Evolutionary conservation across 352 stramenopile genomes (phyloP).

Genomic region (Plasmopara halstedii): DNA sequence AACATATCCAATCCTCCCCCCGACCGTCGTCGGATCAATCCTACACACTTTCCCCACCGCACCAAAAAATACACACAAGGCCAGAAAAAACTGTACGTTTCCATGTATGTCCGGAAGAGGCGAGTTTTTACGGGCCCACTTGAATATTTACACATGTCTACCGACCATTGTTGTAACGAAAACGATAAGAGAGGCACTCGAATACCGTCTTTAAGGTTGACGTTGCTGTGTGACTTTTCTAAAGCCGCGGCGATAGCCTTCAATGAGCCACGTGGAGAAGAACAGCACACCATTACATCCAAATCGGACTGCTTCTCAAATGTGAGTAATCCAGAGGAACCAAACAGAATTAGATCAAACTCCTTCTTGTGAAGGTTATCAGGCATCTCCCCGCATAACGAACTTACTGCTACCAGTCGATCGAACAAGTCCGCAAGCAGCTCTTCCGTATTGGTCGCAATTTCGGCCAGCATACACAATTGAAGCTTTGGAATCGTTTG

Average conservation of each 20-base stretch:
- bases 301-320: conserved; percentile 76
- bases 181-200: conserved; percentile 60
- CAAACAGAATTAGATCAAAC: conserved; percentile 52
- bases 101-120: conserved; percentile 64
- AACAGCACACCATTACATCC: conserved; percentile 43
- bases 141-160: conserved; percentile 51
- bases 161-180: conserved; percentile 49
- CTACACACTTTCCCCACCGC: conserved; percentile 63
- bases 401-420: conserved; percentile 43
- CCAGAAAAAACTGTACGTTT: conserved; percentile 65
- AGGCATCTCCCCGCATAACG: conserved; percentile 31
- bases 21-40: conserved; percentile 49
- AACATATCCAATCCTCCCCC: conserved; percentile 49
- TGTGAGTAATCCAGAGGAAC: conserved; percentile 59
- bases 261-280: conserved; percentile 15
- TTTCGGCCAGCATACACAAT: conserved; percentile 47
- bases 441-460: conserved; percentile 37
- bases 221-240: conserved; percentile 22
- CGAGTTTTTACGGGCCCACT: conserved; percentile 66
- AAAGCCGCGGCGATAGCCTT: conserved; percentile 27
- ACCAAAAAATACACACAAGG: conserved; percentile 65
- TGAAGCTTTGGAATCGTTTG: conserved; percentile 49
- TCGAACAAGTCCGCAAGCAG: conserved; percentile 60
- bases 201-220: conserved; percentile 39
- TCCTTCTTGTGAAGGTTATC: conserved; percentile 31